These are phyloP conservation scores for Scytalidium lignicola DNA, from an alignment of 2,329 filamentous ascomycete genomes.

Conservation along the genomic window DNA sequence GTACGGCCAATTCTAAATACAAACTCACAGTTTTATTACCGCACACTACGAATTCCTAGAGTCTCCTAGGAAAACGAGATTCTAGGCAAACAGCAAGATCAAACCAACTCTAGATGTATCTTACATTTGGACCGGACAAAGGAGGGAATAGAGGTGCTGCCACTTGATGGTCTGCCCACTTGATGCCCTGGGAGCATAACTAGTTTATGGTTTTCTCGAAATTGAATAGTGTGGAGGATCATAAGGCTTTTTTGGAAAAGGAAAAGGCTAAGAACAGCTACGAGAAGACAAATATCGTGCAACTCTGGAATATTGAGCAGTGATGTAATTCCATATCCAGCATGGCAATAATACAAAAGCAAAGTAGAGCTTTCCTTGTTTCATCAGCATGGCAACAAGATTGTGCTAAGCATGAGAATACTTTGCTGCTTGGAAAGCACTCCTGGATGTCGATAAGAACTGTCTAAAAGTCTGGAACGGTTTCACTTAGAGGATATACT, in stretches of 20 bases:
- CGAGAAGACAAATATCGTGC: not conserved
- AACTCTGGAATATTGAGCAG: not conserved
- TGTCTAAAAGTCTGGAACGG: too few relatives aligned
- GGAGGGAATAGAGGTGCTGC: constrained; percentile 3
- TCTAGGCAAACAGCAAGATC: constrained; percentile 8
- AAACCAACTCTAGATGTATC: constrained; percentile 12
- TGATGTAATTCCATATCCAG: not conserved
- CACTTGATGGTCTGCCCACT: too few relatives aligned
- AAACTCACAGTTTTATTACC: constrained; percentile 11
- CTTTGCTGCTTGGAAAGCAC: too few relatives aligned
- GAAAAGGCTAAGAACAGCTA: not conserved
- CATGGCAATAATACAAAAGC: too few relatives aligned
- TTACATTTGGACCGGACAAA: constrained; percentile 7
- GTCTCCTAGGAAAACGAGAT: constrained; percentile 10
- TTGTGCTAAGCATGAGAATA: too few relatives aligned
- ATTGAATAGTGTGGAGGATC: constrained; percentile 8
- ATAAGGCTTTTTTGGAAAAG: constrained; percentile 6
- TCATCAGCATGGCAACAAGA: too few relatives aligned
- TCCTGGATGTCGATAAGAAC: too few relatives aligned
- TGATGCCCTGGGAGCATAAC: constrained; percentile 2
- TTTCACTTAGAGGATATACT: too few relatives aligned
- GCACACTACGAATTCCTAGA: constrained; percentile 10
- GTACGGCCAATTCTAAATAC: constrained; percentile 9
- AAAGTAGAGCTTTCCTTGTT: too few relatives aligned
- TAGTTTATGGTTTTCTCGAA: constrained; percentile 9